Evolutionary conservation across 148 eudicot genomes (phyloP), one percentile per base, ranked within the genome.

Genomic region (Rhododendron molle): DNA sequence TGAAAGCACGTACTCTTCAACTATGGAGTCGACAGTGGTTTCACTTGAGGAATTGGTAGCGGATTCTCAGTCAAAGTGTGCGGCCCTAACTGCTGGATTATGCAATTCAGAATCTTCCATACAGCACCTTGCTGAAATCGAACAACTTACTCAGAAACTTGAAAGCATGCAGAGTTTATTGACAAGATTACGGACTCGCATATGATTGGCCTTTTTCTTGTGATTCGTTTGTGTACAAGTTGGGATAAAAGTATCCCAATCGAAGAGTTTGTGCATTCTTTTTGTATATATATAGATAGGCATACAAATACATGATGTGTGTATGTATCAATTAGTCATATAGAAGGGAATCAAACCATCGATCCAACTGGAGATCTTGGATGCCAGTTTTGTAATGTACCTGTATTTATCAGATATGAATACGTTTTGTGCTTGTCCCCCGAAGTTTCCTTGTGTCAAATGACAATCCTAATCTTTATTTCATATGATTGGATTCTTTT

Each of bases 91-190:
- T 49, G 34, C 90, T 28, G 88, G 88, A 67, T 81, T 90, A 16
- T 82, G 84, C 84, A 72, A 86, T 43, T 85, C 92, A 12, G 92
- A 89, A 86, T 85, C 89, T 77, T 92, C 96, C 26, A 44, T 80
- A 4, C 91, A 84, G n/a, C 89, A 92, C 87, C 90, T 90, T 80
- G 89, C 90, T 84, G 86, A 83, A 49, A 89, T 93, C 72, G 91
- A 90, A 87, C 91, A 96, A 88, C 94, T 96, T 50, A 81, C 86
- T 78, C 90, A 87, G 86, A 93, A 93, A 87, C 95, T 95, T 54
- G 95, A 91, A 87, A 90, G 83, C 77, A 93, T 96, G 88, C 94
- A 91, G 86, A 89, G 88, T 88, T 88, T 96, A 81, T 83, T 96
- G 86, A 84, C 80, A 78, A 89, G 89, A 72, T 86, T 96, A 85